Percentiles rank a stretch among this genome's conserved stretches.
phyloP scores from a whole-genome alignment of 768 basidiomycete species.

The Phaeotremella fagi region DNA sequence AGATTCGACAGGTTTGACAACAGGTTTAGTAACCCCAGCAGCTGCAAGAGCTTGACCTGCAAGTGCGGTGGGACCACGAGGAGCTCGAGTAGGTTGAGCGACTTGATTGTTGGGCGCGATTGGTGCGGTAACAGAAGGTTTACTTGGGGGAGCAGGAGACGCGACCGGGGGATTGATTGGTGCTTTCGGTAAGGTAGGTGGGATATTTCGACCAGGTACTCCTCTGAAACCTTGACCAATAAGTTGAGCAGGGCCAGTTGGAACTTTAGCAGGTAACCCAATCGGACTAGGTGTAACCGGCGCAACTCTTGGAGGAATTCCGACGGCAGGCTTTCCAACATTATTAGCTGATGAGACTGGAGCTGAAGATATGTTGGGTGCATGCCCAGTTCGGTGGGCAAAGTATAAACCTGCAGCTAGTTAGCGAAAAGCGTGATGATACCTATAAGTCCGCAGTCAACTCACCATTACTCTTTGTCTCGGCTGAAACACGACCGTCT shows the following conservation, averaged over 20 bases:
- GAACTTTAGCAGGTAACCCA: neutral
- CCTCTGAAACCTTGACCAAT: neutral
- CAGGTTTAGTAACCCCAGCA: neutral
- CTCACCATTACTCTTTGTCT: constrained; percentile 85
- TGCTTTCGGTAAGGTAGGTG: neutral
- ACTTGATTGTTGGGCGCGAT: neutral
- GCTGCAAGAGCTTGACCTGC: constrained; percentile 1
- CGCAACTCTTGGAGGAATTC: neutral
- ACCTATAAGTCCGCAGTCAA: neutral
- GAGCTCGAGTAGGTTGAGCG: neutral
- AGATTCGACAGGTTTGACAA: neutral
- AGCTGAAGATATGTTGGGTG: constrained; percentile 15
- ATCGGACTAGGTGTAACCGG: neutral
- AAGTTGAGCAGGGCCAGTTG: neutral
- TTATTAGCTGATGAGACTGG: constrained; percentile 9
- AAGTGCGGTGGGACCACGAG: constrained; percentile 1
- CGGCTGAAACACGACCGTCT: constrained; percentile 85
- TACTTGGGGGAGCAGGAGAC: constrained; percentile 9
- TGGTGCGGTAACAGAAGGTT: constrained; percentile 2
- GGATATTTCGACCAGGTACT: neutral
- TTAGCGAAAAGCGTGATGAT: neutral
- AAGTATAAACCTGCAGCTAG: constrained; percentile 78
- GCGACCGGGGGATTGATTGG: constrained; percentile 2
- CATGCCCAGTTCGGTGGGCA: constrained; percentile 44
- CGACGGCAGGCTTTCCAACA: neutral